A percentile compares a stretch with the other conserved stretches of the same genome.
Evolutionary conservation across 108 stramenopile genomes (phyloP).

Genomic region (Pseudonitzschia multistriata): DNA sequence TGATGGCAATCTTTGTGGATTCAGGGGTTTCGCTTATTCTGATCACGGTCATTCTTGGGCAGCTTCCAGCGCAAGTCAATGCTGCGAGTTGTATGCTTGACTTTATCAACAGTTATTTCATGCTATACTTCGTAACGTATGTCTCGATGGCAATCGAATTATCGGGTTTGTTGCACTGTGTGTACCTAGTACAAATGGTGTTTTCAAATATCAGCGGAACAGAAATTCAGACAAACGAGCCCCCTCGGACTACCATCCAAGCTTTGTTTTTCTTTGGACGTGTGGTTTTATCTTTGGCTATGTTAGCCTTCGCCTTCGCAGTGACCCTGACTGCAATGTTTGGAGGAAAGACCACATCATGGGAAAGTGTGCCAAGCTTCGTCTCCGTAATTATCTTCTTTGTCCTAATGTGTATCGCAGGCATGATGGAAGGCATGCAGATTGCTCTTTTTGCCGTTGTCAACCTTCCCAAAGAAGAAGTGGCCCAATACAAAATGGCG

Average conservation of each 20-base stretch:
- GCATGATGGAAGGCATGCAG: constrained; percentile 86
- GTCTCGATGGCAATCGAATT: constrained; percentile 59
- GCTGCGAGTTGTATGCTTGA: constrained; percentile 61
- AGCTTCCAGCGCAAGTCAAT: constrained; percentile 64
- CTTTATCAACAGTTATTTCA: constrained; percentile 66
- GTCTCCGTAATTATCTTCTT: constrained; percentile 67
- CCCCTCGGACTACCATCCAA: constrained; percentile 35
- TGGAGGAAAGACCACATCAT: constrained; percentile 54
- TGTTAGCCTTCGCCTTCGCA: constrained; percentile 50
- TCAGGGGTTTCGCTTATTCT: constrained; percentile 39
- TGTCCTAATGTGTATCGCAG: constrained; percentile 67
- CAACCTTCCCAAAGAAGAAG: constrained; percentile 53
- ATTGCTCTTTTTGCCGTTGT: constrained; percentile 81
- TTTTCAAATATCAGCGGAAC: constrained; percentile 45
- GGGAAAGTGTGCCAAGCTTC: constrained; percentile 48
- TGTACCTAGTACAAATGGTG: constrained; percentile 59
- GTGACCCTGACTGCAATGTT: constrained; percentile 54
- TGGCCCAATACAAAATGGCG: constrained; percentile 40
- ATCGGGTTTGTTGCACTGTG: constrained; percentile 70
- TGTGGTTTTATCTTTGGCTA: constrained; percentile 34
- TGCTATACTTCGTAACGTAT: constrained; percentile 43
- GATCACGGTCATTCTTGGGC: constrained; percentile 38
- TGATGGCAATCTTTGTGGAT: constrained; percentile 38
- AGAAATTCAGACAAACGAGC: constrained; percentile 53
- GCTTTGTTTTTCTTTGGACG: constrained; percentile 58